Evolutionary conservation across 495 filamentous ascomycete species (phyloP).

Genomic region (Paragyromitra xinjiangensis): DNA sequence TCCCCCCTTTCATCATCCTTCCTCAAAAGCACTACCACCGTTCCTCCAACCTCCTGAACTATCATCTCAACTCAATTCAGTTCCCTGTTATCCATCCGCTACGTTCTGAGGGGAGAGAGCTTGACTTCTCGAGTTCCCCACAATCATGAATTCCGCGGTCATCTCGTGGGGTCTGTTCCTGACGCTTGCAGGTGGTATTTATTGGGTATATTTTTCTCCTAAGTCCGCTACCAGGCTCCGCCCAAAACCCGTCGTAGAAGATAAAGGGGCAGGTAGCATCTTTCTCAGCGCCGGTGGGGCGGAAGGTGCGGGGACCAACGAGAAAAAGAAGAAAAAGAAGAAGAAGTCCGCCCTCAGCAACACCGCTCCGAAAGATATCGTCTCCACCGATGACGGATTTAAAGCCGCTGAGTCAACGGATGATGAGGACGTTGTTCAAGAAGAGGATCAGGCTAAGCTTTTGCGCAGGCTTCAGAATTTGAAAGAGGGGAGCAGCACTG

Average conservation of each 20-base stretch:
- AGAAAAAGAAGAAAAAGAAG: slow-evolving; percentile 54
- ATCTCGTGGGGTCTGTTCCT: slow-evolving; percentile 54
- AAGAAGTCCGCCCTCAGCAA: slow-evolving; percentile 46
- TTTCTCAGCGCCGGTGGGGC: slow-evolving; percentile 46
- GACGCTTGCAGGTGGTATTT: slow-evolving; percentile 52
- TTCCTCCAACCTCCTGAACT: background rate
- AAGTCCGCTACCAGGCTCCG: slow-evolving; percentile 32
- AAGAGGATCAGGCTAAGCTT: slow-evolving; percentile 48
- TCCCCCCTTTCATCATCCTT: background rate
- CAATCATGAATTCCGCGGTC: slow-evolving; percentile 45
- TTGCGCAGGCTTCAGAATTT: slow-evolving; percentile 50
- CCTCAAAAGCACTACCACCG: background rate
- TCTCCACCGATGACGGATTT: slow-evolving; percentile 31
- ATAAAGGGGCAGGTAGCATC: slow-evolving; percentile 28
- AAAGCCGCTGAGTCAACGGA: slow-evolving; percentile 45
- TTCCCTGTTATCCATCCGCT: background rate
- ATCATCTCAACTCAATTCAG: background rate
- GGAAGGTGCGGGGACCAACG: slow-evolving; percentile 37
- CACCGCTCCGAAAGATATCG: slow-evolving; percentile 37
- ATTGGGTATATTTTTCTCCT: slow-evolving; percentile 47
- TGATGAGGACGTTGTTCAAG: slow-evolving; percentile 50
- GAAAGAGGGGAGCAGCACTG: slow-evolving; percentile 38
- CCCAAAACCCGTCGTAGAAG: slow-evolving; percentile 35
- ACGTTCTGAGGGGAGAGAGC: background rate
- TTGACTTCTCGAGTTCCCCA: slow-evolving; percentile 1